These are phyloP conservation scores for Emmonsiellopsis sp. DNA, from an alignment of 2,329 filamentous ascomycete genomes.

Conservation along the genomic window DNA sequence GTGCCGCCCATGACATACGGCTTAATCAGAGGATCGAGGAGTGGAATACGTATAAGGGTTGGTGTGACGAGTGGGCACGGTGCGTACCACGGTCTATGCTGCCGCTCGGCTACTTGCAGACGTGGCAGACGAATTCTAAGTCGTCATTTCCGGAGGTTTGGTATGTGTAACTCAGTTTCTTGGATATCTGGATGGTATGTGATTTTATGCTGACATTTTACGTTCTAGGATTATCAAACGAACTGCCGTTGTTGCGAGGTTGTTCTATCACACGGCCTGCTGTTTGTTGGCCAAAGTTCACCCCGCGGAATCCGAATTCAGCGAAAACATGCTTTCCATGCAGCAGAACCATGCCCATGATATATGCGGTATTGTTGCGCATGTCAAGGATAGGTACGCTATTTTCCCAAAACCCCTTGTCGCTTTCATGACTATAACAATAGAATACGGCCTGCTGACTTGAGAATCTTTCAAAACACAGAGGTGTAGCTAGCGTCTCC, in stretches of 20 bases:
- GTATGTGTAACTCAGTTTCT: conserved; percentile 36
- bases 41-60: conserved; percentile 69
- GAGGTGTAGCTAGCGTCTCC: conserved; percentile 67
- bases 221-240: conserved; percentile 64
- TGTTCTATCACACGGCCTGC: conserved; percentile 85
- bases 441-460: background rate
- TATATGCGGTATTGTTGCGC: conserved; percentile 81
- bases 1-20: conserved; percentile 48
- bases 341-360: conserved; percentile 69
- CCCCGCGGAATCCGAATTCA: conserved; percentile 52
- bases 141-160: conserved; percentile 82
- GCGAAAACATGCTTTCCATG: conserved; percentile 59
- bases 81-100: conserved; percentile 78
- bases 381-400: conserved; percentile 62
- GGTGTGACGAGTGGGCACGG: conserved; percentile 75
- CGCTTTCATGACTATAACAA: background rate
- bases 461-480: conserved; percentile 12
- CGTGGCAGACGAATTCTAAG: conserved; percentile 56
- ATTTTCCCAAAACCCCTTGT: background rate
- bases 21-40: conserved; percentile 58
- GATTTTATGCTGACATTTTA: background rate
- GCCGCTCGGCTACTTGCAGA: conserved; percentile 66
- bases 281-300: conserved; percentile 72
- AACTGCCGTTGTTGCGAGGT: conserved; percentile 66
- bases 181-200: background rate